Base-by-base conservation (phyloP, 1,284 basidiomycete genomes). In the Meripilus lineatus region DNA sequence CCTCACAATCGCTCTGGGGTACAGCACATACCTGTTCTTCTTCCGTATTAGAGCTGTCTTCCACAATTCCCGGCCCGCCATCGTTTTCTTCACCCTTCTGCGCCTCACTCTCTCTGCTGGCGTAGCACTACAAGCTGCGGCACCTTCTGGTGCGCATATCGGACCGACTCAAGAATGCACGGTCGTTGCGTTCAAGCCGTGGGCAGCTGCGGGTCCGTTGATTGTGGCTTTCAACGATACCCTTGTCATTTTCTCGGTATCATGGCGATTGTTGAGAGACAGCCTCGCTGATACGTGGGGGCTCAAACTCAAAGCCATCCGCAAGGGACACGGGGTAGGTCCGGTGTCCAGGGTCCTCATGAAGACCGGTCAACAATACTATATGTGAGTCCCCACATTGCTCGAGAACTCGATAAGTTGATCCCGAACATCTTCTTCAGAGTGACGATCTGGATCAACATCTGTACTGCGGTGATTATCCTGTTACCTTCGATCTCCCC, bases 1-100 rank as follows among this genome's bases (percentile, higher is more conserved):
- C 14, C 24, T 15, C 15, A 35, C 34, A 7, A 10, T 40, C 39
- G 28, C 39, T 28, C n/a, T 40, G 13, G 24, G 24, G 5, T 52
- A 58, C 2, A 67, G 64, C 1, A 53, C 60, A 3, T 47, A 65
- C 5, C 62, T 69, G n/a, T 67, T 68, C 47, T 61, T 67, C 40
- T 54, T 68, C 40, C 65, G 66, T 4, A 56, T 65, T 5, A 54
- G 56, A 17, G 65, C 67, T 2, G 56, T 70, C 25, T 69, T 58
- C 45, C 41, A 51, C 4, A 44, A 51, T 13, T 52, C 63, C 40
- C 53, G 42, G 23, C 38, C 37, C 28, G 40, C 65, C 28, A 43
- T 54, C 4, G 32, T 10, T 11, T 45, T 40, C 3, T 45, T 60
- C 36, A 65, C 64, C 48, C 53, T 50, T 21, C 4, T 59, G 17